phyloP scores from a whole-genome alignment of 352 stramenopile species.

The Phytophthora macrochlamydospora region DNA sequence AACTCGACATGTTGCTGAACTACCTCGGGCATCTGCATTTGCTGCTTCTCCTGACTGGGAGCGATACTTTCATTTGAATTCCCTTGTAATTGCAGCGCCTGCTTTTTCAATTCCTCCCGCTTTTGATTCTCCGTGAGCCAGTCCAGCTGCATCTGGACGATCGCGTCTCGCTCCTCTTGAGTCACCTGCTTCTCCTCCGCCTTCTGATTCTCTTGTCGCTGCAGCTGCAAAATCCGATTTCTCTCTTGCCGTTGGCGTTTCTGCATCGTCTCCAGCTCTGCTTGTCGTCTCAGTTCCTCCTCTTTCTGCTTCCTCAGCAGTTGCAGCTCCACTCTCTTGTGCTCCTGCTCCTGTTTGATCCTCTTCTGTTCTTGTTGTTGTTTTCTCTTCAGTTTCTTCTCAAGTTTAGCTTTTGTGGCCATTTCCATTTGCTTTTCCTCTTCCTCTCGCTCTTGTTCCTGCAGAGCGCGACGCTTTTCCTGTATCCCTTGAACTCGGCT shows the following conservation, averaged over 20 bases:
- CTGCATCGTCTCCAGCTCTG: background rate
- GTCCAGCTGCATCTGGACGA: background rate
- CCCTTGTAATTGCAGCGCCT: background rate
- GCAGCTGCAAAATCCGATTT: background rate
- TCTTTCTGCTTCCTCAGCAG: conserved; percentile 16
- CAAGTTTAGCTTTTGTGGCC: background rate
- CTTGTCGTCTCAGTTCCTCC: background rate
- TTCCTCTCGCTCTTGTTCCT: conserved; percentile 18
- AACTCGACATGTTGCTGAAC: too few relatives aligned
- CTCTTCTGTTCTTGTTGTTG: background rate
- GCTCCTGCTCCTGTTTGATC: conserved; percentile 4
- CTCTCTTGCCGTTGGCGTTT: background rate
- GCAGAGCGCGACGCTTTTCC: background rate
- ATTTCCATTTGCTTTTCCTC: background rate
- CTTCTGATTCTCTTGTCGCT: background rate
- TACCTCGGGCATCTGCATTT: too few relatives aligned
- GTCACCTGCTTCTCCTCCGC: background rate
- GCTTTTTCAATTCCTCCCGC: background rate
- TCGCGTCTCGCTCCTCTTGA: background rate
- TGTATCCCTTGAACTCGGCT: background rate
- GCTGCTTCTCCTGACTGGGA: too few relatives aligned
- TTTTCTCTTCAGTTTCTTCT: background rate
- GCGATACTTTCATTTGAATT: background rate
- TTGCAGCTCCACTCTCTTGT: conserved; percentile 2
- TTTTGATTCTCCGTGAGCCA: background rate